Percentiles rank a stretch among this genome's conserved stretches.
phyloP scores from a whole-genome alignment of 345 rosid genomes.

The Carallia brachiata region DNA sequence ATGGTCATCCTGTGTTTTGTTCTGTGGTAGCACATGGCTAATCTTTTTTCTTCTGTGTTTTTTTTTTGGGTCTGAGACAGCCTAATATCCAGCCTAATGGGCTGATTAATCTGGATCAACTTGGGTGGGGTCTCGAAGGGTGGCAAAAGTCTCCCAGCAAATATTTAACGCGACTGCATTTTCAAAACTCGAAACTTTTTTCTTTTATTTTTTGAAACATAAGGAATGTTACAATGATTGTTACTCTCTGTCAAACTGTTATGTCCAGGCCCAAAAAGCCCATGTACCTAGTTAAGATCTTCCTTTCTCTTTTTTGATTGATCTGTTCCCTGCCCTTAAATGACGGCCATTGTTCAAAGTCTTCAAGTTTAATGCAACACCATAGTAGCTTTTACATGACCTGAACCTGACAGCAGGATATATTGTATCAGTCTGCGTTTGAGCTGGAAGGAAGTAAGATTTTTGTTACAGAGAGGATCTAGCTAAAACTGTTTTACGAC shows the following conservation, averaged over 20 bases:
- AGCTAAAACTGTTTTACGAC: slow-evolving; percentile 10
- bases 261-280: not conserved
- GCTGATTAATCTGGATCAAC: too few relatives aligned
- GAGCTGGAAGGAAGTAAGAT: too few relatives aligned
- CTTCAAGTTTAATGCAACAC: not conserved
- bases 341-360: not conserved
- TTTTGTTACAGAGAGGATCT: not conserved
- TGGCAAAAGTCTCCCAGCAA: too few relatives aligned
- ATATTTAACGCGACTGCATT: too few relatives aligned
- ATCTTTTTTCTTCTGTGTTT: too few relatives aligned
- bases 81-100: too few relatives aligned
- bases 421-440: not conserved
- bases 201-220: slow-evolving; percentile 8
- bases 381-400: slow-evolving; percentile 3
- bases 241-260: not conserved
- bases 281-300: too few relatives aligned
- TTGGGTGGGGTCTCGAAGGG: too few relatives aligned
- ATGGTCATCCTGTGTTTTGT: not conserved
- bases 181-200: not conserved
- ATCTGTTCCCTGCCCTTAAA: not conserved
- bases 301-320: too few relatives aligned
- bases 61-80: too few relatives aligned
- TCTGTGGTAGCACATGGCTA: not conserved
- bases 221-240: slow-evolving; percentile 1
- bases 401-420: not conserved